These are phyloP conservation scores for Aspergillus hancockii DNA, from an alignment of 495 filamentous ascomycete species.

Conservation along the genomic window DNA sequence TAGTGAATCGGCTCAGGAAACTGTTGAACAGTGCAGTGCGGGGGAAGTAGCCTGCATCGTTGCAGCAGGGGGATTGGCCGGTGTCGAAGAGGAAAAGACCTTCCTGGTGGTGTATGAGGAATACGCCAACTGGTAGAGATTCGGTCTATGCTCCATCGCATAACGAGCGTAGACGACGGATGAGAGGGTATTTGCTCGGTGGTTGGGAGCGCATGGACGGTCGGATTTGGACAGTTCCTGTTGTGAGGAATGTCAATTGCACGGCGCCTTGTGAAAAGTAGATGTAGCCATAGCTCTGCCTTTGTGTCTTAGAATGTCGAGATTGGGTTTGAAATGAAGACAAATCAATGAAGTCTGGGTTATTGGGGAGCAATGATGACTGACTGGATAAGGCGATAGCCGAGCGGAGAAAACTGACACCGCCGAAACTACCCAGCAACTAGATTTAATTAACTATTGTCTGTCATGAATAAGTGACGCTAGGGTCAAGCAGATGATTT, in stretches of 20 bases:
- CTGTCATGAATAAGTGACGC: too few relatives aligned
- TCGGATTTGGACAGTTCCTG: constrained; percentile 25
- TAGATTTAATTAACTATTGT: too few relatives aligned
- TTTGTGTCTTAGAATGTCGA: too few relatives aligned
- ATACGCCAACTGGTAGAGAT: constrained; percentile 28
- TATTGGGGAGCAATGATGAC: too few relatives aligned
- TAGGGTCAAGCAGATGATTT: too few relatives aligned
- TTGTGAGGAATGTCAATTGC: constrained; percentile 23
- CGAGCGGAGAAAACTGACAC: too few relatives aligned
- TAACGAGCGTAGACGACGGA: constrained; percentile 29
- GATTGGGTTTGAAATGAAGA: too few relatives aligned
- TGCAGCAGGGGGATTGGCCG: constrained; percentile 32
- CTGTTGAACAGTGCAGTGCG: constrained; percentile 16
- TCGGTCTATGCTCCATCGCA: constrained; percentile 27
- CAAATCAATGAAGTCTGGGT: too few relatives aligned
- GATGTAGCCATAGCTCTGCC: too few relatives aligned
- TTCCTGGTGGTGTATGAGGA: constrained; percentile 32
- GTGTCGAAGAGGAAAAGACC: constrained; percentile 35
- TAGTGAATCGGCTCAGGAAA: constrained; percentile 20
- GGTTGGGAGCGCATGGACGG: constrained; percentile 31
- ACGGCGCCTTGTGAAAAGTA: too few relatives aligned
- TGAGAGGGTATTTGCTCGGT: constrained; percentile 12
- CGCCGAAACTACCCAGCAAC: too few relatives aligned
- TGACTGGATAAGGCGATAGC: too few relatives aligned
- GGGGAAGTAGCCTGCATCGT: constrained; percentile 29